Evolutionary conservation across 2,329 filamentous ascomycete genomes (phyloP).

Genomic region (Sarocladium oryzae): DNA sequence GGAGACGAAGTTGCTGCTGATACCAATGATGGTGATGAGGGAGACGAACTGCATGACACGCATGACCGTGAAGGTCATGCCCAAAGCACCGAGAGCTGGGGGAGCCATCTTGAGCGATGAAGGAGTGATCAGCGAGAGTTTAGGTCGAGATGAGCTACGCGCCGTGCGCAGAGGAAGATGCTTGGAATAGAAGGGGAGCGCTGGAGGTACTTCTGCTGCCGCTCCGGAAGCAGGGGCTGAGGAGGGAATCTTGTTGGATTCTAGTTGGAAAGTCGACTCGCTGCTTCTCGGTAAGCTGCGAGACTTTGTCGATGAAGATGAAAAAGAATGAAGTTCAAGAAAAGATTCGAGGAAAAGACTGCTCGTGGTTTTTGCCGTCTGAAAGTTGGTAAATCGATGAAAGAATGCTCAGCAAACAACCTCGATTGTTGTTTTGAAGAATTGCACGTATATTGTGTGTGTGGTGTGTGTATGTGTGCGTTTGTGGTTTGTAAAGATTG

Average conservation of each 20-base stretch:
- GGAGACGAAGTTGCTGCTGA: constrained; percentile 75
- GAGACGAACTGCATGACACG: constrained; percentile 64
- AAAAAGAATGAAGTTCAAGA: not conserved
- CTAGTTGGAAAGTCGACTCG: constrained; percentile 2
- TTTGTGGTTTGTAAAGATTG: constrained; percentile 2
- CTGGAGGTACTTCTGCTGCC: constrained; percentile 9
- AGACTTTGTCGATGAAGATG: not conserved
- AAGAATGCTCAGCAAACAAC: too few relatives aligned
- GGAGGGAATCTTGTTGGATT: constrained; percentile 25
- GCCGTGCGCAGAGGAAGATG: constrained; percentile 35
- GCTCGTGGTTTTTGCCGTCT: too few relatives aligned
- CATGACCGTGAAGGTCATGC: constrained; percentile 69
- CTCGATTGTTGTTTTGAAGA: too few relatives aligned
- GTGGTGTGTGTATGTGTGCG: too few relatives aligned
- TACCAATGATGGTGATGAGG: constrained; percentile 71
- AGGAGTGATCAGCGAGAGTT: constrained; percentile 36
- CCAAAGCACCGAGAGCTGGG: constrained; percentile 62
- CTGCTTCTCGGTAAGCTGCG: not conserved
- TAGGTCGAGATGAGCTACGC: constrained; percentile 29
- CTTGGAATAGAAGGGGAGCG: constrained; percentile 34
- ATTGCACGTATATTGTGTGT: too few relatives aligned
- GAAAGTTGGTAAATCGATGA: too few relatives aligned
- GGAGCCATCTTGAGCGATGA: constrained; percentile 33
- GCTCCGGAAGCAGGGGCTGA: constrained; percentile 19
- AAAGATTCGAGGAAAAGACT: not conserved